A percentile compares a stretch with the other conserved stretches of the same genome.
phyloP scores from a whole-genome alignment of 306 rosid genomes.

The Vigna trinervia region DNA sequence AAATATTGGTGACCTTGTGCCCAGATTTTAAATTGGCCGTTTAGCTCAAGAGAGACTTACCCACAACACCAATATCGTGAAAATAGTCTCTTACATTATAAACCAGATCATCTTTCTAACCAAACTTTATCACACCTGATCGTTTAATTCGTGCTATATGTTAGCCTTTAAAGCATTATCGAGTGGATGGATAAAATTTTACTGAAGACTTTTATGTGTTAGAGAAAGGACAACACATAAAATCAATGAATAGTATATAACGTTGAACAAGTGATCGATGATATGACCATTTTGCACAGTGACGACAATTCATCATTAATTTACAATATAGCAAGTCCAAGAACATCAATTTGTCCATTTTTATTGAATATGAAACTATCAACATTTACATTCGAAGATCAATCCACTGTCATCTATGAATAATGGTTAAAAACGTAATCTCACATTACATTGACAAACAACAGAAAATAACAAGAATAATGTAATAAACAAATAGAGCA shows the following conservation, averaged over 20 bases:
- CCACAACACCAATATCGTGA: not conserved
- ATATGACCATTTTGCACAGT: not conserved
- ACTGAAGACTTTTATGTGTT: not conserved
- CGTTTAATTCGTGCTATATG: not conserved
- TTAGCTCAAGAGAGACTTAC: slow-evolving; percentile 24
- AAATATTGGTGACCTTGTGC: not conserved
- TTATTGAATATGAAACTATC: too few species aligned
- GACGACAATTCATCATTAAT: not conserved
- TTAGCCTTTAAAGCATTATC: not conserved
- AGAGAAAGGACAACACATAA: not conserved
- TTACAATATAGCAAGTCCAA: not conserved
- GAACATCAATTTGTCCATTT: not conserved
- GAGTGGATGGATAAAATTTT: not conserved
- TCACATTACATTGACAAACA: slow-evolving; percentile 4
- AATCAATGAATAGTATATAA: not conserved
- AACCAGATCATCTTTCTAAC: not conserved
- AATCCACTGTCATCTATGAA: not conserved
- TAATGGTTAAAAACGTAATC: not conserved
- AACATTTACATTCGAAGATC: slow-evolving; percentile 1
- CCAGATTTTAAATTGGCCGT: not conserved
- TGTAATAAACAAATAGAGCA: not conserved
- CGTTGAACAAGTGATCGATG: not conserved
- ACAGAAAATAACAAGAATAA: not conserved
- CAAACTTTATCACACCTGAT: not conserved
- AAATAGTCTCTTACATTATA: slow-evolving; percentile 7